phyloP scores from a whole-genome alignment of 2,329 filamentous ascomycete genomes.

The Didymellaceae sp. region DNA sequence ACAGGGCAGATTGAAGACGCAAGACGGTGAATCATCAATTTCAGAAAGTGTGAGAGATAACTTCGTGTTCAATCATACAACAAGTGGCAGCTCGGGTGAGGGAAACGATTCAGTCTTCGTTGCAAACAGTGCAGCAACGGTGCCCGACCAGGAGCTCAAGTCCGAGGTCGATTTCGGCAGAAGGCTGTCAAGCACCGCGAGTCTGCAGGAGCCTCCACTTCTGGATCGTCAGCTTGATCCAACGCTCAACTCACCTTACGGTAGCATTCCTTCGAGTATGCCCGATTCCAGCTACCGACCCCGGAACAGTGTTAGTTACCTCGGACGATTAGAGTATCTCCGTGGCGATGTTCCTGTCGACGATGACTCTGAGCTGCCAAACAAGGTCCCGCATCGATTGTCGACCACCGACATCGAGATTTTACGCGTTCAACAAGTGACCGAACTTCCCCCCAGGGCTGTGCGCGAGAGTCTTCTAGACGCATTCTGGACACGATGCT shows the following conservation, averaged over 20 bases:
- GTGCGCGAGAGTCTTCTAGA: slow-evolving; percentile 49
- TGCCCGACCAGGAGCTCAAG: slow-evolving; percentile 24
- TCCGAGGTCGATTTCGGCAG: slow-evolving; percentile 28
- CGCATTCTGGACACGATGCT: slow-evolving; percentile 51
- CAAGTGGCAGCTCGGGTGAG: slow-evolving; percentile 11
- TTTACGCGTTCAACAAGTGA: slow-evolving; percentile 36
- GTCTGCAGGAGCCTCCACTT: slow-evolving; percentile 29
- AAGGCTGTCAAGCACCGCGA: slow-evolving; percentile 30
- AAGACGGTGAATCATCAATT: slow-evolving; percentile 17
- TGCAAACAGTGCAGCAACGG: slow-evolving; percentile 6
- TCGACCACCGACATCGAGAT: slow-evolving; percentile 41
- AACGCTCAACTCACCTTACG: slow-evolving; percentile 25
- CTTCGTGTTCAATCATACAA: slow-evolving; percentile 8
- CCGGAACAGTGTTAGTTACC: slow-evolving; percentile 39
- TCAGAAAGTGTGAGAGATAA: slow-evolving; percentile 19
- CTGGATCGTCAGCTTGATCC: slow-evolving; percentile 26
- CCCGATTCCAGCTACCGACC: slow-evolving; percentile 22
- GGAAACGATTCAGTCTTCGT: slow-evolving; percentile 4
- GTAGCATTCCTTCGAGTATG: slow-evolving; percentile 23
- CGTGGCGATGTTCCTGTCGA: slow-evolving; percentile 44
- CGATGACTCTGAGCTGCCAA: slow-evolving; percentile 39
- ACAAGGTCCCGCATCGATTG: slow-evolving; percentile 36
- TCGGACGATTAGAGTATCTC: slow-evolving; percentile 43
- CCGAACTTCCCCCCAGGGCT: slow-evolving; percentile 37
- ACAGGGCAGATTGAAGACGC: slow-evolving; percentile 20